Conservation (phyloP, 78 protist species). For the Parvularia atlantis region DNA sequence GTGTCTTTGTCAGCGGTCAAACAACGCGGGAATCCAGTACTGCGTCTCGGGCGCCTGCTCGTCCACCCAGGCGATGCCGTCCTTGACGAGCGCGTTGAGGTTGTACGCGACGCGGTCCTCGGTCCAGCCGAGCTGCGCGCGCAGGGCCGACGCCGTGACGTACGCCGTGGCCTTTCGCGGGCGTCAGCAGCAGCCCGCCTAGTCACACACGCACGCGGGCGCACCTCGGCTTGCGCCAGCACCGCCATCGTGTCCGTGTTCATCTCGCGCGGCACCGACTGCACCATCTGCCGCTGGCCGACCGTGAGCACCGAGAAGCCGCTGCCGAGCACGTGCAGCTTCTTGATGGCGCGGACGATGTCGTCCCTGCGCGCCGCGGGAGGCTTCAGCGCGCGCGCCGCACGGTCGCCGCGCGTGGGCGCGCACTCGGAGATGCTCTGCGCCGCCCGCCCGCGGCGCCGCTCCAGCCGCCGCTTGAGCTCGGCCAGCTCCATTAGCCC, state of each 20-base stretch:
- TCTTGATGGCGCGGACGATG: slow-evolving; percentile 55
- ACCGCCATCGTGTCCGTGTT: slow-evolving; percentile 42
- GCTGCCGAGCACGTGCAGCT: slow-evolving; percentile 44
- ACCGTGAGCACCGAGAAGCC: slow-evolving; percentile 46
- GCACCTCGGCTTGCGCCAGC: no score
- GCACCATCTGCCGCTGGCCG: slow-evolving; percentile 39
- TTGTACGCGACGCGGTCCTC: no score
- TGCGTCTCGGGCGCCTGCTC: no score
- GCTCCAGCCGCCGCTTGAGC: slow-evolving; percentile 28
- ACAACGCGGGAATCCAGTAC: no score
- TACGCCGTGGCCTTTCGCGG: no score
- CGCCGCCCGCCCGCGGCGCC: slow-evolving; percentile 27
- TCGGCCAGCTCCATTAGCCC: slow-evolving; percentile 68
- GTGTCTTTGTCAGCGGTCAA: no score
- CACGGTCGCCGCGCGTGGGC: background rate
- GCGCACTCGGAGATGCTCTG: slow-evolving; percentile 27
- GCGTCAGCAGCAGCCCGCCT: no score
- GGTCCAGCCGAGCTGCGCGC: no score
- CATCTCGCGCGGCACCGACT: slow-evolving; percentile 78
- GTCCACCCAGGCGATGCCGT: no score
- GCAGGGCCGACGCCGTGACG: no score
- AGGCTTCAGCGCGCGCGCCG: background rate
- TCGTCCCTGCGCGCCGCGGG: slow-evolving; percentile 48
- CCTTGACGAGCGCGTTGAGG: no score
- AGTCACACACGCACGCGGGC: no score